A percentile compares a stretch with the other conserved stretches of the same genome.
phyloP scores from a whole-genome alignment of 768 basidiomycete genomes.

The Floccularia luteovirens region DNA sequence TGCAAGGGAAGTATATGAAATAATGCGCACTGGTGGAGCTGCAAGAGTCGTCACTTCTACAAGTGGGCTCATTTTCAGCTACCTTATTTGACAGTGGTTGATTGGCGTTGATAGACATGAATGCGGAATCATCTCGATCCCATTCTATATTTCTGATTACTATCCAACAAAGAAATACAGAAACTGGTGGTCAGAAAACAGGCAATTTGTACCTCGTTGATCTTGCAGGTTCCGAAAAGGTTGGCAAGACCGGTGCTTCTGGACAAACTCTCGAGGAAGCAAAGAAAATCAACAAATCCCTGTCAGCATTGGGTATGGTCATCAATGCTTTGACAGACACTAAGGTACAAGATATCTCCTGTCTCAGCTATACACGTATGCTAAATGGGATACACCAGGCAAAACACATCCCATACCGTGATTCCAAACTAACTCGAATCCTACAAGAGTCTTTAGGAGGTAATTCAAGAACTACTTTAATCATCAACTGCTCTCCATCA shows the following conservation, averaged over 20 bases:
- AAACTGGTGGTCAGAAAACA: slow-evolving; percentile 91
- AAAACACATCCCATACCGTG: slow-evolving; percentile 96
- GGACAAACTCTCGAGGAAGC: slow-evolving; percentile 99
- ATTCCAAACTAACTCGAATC: slow-evolving; percentile 98
- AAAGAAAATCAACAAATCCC: slow-evolving; percentile 99
- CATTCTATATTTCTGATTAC: slow-evolving; percentile 99
- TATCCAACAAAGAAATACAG: slow-evolving; percentile 94
- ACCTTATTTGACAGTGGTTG: slow-evolving; percentile 2
- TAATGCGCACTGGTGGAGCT: slow-evolving; percentile 94
- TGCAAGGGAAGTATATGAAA: slow-evolving; percentile 94
- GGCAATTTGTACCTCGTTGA: slow-evolving; percentile 98
- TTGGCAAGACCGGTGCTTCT: slow-evolving; percentile 98
- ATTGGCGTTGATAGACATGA: slow-evolving; percentile 71
- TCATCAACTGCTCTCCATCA: slow-evolving; percentile 98
- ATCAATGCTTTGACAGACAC: slow-evolving; percentile 96
- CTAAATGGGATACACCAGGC: slow-evolving; percentile 41
- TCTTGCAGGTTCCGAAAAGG: slow-evolving; percentile 97
- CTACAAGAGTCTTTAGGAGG: slow-evolving; percentile 97
- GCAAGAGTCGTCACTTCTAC: slow-evolving; percentile 92
- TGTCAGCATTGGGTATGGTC: slow-evolving; percentile 98
- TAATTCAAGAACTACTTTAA: slow-evolving; percentile 92
- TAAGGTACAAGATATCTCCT: slow-evolving; percentile 50
- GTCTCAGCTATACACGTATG: background rate
- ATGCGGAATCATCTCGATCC: slow-evolving; percentile 97
- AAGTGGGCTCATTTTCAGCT: slow-evolving; percentile 44